Conservation (phyloP, 345 rosid genomes). For the Populus tremula region DNA sequence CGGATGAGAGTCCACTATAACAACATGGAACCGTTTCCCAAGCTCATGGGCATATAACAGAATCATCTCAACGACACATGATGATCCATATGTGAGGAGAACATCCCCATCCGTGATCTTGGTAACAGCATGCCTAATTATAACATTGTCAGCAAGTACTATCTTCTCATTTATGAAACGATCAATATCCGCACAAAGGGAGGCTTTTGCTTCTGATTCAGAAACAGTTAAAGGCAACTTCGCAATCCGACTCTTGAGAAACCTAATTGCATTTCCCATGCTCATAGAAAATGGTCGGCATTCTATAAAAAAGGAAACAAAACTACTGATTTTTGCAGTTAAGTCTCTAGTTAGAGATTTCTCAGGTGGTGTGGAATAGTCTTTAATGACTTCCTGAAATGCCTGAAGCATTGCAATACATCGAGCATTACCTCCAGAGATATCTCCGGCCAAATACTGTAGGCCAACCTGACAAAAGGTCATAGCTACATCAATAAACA, state of each 20-base stretch:
- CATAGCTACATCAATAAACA: slow-evolving; percentile 8
- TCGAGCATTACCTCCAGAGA: slow-evolving; percentile 86
- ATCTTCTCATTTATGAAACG: slow-evolving; percentile 82
- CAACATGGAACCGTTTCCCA: slow-evolving; percentile 70
- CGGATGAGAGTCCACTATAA: slow-evolving; percentile 87
- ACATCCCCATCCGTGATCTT: slow-evolving; percentile 89
- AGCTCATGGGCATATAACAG: slow-evolving; percentile 79
- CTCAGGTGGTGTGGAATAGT: slow-evolving; percentile 70
- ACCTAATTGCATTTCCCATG: slow-evolving; percentile 90
- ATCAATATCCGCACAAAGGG: slow-evolving; percentile 70
- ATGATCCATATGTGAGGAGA: slow-evolving; percentile 82
- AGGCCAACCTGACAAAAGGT: slow-evolving; percentile 71
- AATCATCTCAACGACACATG: slow-evolving; percentile 87
- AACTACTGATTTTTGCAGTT: slow-evolving; percentile 72
- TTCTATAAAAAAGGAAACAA: slow-evolving; percentile 78
- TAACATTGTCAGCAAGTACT: slow-evolving; percentile 64
- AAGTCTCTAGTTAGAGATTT: slow-evolving; percentile 74
- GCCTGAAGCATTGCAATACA: slow-evolving; percentile 96
- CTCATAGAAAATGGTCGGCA: slow-evolving; percentile 91
- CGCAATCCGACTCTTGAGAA: slow-evolving; percentile 65
- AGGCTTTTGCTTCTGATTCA: slow-evolving; percentile 77
- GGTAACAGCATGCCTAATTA: slow-evolving; percentile 76
- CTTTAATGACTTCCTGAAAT: slow-evolving; percentile 70
- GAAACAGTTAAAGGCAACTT: slow-evolving; percentile 61
- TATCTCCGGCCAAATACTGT: slow-evolving; percentile 78